Conservation (phyloP, 2,329 filamentous ascomycete genomes). For the Epichloe uncinata region DNA sequence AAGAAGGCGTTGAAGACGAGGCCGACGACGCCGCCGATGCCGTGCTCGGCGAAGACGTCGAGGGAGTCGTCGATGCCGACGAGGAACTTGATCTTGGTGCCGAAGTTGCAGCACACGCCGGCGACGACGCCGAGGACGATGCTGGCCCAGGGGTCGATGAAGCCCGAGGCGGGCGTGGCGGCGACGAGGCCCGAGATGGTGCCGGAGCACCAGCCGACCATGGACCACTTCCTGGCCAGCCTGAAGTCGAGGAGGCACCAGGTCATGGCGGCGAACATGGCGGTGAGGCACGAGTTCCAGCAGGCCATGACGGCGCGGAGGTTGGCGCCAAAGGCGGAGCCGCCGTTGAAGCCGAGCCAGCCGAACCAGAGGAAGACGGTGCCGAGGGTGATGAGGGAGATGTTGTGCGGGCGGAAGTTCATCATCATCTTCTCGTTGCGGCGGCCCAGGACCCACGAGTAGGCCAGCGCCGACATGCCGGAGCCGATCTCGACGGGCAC, state of each 20-base stretch:
- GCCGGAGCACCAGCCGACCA: constrained; percentile 61
- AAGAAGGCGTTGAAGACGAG: constrained; percentile 64
- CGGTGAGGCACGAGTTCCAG: constrained; percentile 94
- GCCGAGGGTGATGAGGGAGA: constrained; percentile 89
- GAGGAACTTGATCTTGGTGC: constrained; percentile 51
- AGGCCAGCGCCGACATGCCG: constrained; percentile 83
- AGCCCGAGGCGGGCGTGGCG: constrained; percentile 55
- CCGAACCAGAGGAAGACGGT: constrained; percentile 96
- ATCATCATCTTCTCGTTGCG: constrained; percentile 99
- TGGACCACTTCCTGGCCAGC: constrained; percentile 84
- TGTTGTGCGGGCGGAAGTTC: constrained; percentile 98
- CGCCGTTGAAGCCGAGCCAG: constrained; percentile 98
- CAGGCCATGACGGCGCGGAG: constrained; percentile 89
- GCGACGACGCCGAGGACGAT: constrained; percentile 52
- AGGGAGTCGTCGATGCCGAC: constrained; percentile 57
- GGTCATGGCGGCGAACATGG: constrained; percentile 80
- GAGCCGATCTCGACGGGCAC: constrained; percentile 96
- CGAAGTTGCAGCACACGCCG: constrained; percentile 55
- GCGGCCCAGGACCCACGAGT: constrained; percentile 88
- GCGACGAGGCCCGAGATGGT: constrained; percentile 59
- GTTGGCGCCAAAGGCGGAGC: constrained; percentile 87
- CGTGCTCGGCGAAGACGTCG: constrained; percentile 61
- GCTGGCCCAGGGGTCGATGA: constrained; percentile 54
- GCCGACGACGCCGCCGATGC: constrained; percentile 54
- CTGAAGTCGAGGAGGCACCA: constrained; percentile 96